phyloP scores from a whole-genome alignment of 2,329 filamentous ascomycete genomes.

The Rutstroemia sp. region DNA sequence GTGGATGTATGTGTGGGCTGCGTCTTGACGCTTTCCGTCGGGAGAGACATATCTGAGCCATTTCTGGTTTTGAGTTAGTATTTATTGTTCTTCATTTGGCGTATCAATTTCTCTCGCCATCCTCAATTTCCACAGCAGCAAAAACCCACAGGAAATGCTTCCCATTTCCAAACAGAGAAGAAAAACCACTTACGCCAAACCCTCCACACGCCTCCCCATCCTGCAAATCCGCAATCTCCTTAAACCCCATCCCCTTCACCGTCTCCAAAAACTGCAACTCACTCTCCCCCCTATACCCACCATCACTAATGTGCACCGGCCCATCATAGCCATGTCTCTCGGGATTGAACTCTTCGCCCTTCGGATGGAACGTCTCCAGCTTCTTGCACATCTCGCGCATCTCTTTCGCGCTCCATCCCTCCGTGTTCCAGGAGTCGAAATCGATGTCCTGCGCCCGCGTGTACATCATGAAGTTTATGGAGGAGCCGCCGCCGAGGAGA shows the following conservation, averaged over 20 bases:
- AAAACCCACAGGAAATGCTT: neutral
- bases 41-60: conserved; percentile 42
- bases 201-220: conserved; percentile 37
- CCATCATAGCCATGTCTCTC: conserved; percentile 45
- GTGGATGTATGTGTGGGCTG: conserved; percentile 48
- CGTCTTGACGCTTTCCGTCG: conserved; percentile 50
- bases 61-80: conserved; percentile 26
- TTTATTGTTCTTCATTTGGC: neutral
- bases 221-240: conserved; percentile 46
- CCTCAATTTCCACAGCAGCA: neutral
- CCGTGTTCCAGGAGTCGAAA: conserved; percentile 45
- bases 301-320: conserved; percentile 47
- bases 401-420: conserved; percentile 44
- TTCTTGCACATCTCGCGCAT: conserved; percentile 47
- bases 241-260: conserved; percentile 40
- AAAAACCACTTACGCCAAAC: conserved; percentile 23
- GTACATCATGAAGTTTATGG: conserved; percentile 52
- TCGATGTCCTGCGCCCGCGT: conserved; percentile 38
- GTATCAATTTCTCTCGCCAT: neutral
- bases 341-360: conserved; percentile 15
- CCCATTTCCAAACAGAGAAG: neutral
- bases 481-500: conserved; percentile 55
- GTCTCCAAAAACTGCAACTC: conserved; percentile 45
- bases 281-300: conserved; percentile 36
- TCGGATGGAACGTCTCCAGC: conserved; percentile 45